These are phyloP conservation scores for Mucor circinelloides DNA, from an alignment of 371 early-diverging fungal species.

Conservation along the genomic window DNA sequence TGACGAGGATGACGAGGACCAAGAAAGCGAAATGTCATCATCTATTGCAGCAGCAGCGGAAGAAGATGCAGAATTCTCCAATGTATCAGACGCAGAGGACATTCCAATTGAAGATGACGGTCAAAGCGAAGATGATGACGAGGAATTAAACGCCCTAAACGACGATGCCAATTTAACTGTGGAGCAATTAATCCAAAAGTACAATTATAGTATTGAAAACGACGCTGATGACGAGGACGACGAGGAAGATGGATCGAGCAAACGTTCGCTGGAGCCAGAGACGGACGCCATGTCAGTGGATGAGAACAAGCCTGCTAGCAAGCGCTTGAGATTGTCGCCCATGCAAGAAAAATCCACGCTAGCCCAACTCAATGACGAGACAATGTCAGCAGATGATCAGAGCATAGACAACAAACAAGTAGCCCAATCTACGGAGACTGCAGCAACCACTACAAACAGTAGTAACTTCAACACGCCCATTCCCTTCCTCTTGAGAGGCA, in stretches of 20 bases:
- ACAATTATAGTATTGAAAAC: constrained; percentile 26
- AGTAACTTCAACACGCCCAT: constrained; percentile 51
- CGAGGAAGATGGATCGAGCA: constrained; percentile 10
- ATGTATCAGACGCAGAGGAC: constrained; percentile 18
- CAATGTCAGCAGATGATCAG: not conserved
- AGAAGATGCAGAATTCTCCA: constrained; percentile 15
- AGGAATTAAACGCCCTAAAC: constrained; percentile 51
- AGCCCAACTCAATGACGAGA: not conserved
- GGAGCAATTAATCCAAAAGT: constrained; percentile 57
- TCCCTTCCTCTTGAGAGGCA: constrained; percentile 66
- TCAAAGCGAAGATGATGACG: constrained; percentile 54
- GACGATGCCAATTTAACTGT: constrained; percentile 61
- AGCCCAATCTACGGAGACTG: constrained; percentile 33
- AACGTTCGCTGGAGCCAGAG: not conserved
- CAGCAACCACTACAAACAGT: constrained; percentile 27
- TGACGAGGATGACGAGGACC: constrained; percentile 2
- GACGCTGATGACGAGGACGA: constrained; percentile 25
- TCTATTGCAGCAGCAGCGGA: not conserved
- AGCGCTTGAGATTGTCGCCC: not conserved
- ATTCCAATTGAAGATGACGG: constrained; percentile 40
- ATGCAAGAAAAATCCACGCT: not conserved
- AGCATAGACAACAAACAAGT: not conserved
- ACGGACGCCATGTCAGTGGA: not conserved
- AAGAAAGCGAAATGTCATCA: not conserved
- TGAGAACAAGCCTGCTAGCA: not conserved